Evolutionary conservation across 2,329 filamentous ascomycete genomes (phyloP).

Genomic region (Paraphoma chrysanthemicola): DNA sequence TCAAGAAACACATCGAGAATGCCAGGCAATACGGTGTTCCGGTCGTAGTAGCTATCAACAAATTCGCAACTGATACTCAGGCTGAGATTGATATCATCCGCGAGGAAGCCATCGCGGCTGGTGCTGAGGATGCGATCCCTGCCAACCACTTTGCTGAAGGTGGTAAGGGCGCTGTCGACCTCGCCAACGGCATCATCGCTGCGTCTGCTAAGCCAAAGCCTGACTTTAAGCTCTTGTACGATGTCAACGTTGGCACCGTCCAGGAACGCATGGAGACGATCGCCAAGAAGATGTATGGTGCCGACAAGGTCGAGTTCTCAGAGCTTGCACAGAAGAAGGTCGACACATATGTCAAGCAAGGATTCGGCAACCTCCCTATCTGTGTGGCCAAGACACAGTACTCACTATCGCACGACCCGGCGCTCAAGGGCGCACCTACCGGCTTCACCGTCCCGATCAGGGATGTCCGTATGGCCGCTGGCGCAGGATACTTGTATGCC

Average conservation of each 20-base stretch:
- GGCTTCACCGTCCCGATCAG: constrained; percentile 95
- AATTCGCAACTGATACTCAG: constrained; percentile 91
- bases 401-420: constrained; percentile 89
- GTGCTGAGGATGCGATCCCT: constrained; percentile 90
- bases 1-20: constrained; percentile 94
- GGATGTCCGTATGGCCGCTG: constrained; percentile 91
- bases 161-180: constrained; percentile 85
- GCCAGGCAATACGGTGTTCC: constrained; percentile 89
- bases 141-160: constrained; percentile 98
- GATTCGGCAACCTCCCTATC: constrained; percentile 90
- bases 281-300: constrained; percentile 93
- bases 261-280: constrained; percentile 92
- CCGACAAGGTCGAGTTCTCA: constrained; percentile 86
- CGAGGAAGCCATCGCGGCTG: constrained; percentile 89
- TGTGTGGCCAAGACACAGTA: constrained; percentile 99
- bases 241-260: constrained; percentile 71
- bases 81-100: constrained; percentile 89
- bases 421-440: constrained; percentile 91
- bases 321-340: constrained; percentile 96
- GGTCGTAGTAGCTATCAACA: constrained; percentile 97
- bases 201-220: constrained; percentile 77
- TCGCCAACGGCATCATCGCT: constrained; percentile 84
- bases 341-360: constrained; percentile 90
- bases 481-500: constrained; percentile 82
- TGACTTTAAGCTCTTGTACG: constrained; percentile 87